phyloP scores from a whole-genome alignment of 2,329 filamentous ascomycete species.

The Xylaria sp. region DNA sequence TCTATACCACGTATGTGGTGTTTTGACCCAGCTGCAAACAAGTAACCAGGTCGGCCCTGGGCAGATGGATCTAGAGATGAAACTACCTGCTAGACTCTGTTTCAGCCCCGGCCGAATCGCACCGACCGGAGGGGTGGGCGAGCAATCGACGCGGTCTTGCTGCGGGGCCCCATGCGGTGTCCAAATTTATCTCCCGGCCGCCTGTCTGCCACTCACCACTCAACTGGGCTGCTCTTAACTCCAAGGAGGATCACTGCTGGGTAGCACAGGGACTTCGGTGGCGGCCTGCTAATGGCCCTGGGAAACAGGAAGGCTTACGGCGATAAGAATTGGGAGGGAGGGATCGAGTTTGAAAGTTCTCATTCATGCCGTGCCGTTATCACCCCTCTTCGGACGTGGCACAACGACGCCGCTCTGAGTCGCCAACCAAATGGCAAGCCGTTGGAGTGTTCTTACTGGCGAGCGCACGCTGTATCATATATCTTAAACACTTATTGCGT shows the following conservation, averaged over 20 bases:
- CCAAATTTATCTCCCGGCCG: constrained; percentile 27
- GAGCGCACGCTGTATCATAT: neutral
- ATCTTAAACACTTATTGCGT: neutral
- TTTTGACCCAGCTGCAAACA: constrained; percentile 11
- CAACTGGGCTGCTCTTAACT: neutral
- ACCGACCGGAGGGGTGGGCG: constrained; percentile 18
- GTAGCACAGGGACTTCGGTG: neutral
- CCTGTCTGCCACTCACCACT: constrained; percentile 4
- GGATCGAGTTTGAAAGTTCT: neutral
- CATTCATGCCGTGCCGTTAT: neutral
- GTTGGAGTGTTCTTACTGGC: neutral
- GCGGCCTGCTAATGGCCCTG: neutral
- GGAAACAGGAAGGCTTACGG: neutral
- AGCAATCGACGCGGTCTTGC: constrained; percentile 1
- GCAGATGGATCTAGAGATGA: constrained; percentile 9
- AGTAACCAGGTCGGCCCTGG: constrained; percentile 4
- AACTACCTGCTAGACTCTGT: constrained; percentile 20
- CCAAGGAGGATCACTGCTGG: neutral
- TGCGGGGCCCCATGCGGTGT: constrained; percentile 28
- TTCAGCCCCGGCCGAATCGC: constrained; percentile 20
- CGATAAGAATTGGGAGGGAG: neutral
- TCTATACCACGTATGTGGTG: neutral
- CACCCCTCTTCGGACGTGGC: neutral
- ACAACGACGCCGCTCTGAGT: neutral
- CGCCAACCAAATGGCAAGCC: neutral